Evolutionary conservation across 495 filamentous ascomycete genomes (phyloP), one percentile per base, ranked within the genome.

Genomic region (Trichocladium antarcticum): DNA sequence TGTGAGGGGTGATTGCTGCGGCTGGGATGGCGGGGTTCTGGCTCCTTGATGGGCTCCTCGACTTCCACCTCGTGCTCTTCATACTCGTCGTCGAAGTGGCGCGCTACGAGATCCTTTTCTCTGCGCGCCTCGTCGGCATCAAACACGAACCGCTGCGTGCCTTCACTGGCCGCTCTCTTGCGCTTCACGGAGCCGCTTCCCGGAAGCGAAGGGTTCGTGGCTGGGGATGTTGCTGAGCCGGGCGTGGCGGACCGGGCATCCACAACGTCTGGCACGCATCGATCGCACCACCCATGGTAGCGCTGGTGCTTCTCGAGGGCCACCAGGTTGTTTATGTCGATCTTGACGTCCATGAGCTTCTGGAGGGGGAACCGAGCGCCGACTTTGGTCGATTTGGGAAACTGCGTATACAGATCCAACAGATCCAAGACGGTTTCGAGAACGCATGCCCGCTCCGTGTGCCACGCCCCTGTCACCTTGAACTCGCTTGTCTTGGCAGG

Each of bases 131-230:
- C 75, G 37, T 77, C 80, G 11, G 83, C 77, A 58, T 96, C 87
- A 24, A 97, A 80, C 71, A 95, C 87, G 60, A 95, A 98, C 11
- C 92, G 81, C 24, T 92, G 76, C 1, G 93, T 94, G 8, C 83
- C 84, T 19, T 87, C 81, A 27, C 78, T 73, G 38, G 77, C 77
- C 42, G 81, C 77, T 16, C 59, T 50, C n/a, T 68, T 70, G 24
- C 68, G 66, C 54, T 68, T 68, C 21, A 60, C 57, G 16, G 64
- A 65, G 27, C 71, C 59, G 35, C 52, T 62, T 21, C 61, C 61
- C 6, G 58, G 36, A 29, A 54, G 36, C 10, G 60, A 54, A 37
- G 57, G 58, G 22, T 66, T 65, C 11, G 66, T 69, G 11, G 59
- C 63, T 1, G 69, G 65, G 8, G 67, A 73, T 4, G 56, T 61